Evolutionary conservation across 2,329 filamentous ascomycete genomes (phyloP), one percentile per base, ranked within the genome.

Genomic region (Keithomyces neogunnii): DNA sequence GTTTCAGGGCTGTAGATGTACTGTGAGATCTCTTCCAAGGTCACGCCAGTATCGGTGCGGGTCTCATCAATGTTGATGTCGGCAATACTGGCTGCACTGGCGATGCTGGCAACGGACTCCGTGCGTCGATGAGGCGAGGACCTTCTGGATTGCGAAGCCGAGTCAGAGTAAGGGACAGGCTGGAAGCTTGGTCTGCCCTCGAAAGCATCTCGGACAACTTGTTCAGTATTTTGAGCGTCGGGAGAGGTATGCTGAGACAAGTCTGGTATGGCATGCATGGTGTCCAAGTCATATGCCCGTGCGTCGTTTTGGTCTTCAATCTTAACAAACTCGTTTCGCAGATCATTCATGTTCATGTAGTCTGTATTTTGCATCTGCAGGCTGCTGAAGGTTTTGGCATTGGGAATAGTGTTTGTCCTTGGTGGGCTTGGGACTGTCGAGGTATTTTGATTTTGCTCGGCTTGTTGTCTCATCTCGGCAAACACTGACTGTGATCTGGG

Each of bases 21-120:
- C 47, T 80, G 78, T 4, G 84, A 78, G 58, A 92, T 91, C 58
- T 97, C 89, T 59, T 96, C 91, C 43, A 86, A 73, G 1, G 87
- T 91, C 51, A 97, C 85, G 30, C 92, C 92, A 1, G 92, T 96
- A 57, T 90, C 84, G 51, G 78, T 84, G 63, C 81, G 81, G 30
- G 80, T 78, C 62, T 83, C 80, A 55, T 84, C 82, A 38, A 84
- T 80, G 61, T 83, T 82, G 67, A 84, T 80, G 61, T 74, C 76
- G 9, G 78, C 75, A 51, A 82, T 82, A 63, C 77, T 81, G 19
- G 78, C 77, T 1, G 78, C 78, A 55, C 78, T 81, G 33, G 71
- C 74, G 30, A 79, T 73, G 58, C 78, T 81, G 10, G 78, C 79
- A 29, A 81, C 63, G 1, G 81, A 85, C 57, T 84, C 79, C 33